phyloP scores from a whole-genome alignment of 1,284 basidiomycete species.

The Irpex sp. region DNA sequence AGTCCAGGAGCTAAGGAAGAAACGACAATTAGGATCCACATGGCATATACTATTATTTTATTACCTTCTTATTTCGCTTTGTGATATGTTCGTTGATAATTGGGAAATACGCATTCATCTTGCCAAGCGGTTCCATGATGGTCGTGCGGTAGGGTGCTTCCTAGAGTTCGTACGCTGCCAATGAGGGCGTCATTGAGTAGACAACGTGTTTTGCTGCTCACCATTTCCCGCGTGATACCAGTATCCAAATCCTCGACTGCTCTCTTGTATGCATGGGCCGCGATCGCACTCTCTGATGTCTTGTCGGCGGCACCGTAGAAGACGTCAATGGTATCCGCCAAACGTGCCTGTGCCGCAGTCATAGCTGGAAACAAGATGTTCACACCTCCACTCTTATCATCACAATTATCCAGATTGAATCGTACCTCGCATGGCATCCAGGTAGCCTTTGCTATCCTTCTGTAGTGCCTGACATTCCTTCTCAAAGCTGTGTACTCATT shows the following conservation, averaged over 20 bases:
- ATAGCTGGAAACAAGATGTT: conserved; percentile 51
- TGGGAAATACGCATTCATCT: conserved; percentile 94
- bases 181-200: neutral
- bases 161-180: conserved; percentile 33
- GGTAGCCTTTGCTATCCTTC: conserved; percentile 93
- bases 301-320: conserved; percentile 90
- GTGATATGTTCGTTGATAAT: conserved; percentile 90
- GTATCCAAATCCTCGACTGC: conserved; percentile 93
- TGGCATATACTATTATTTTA: conserved; percentile 5
- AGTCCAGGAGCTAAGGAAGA: conserved; percentile 73
- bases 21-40: neutral
- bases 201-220: conserved; percentile 30
- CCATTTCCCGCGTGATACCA: conserved; percentile 81
- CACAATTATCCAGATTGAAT: conserved; percentile 7
- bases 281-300: conserved; percentile 90
- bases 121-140: conserved; percentile 92
- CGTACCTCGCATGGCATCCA: conserved; percentile 89
- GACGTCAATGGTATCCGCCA: conserved; percentile 90
- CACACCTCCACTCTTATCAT: neutral
- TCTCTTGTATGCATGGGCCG: conserved; percentile 93
- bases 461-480: conserved; percentile 90
- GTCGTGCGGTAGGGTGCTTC: conserved; percentile 93
- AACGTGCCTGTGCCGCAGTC: conserved; percentile 87
- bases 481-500: conserved; percentile 63
- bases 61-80: conserved; percentile 95